Evolutionary conservation across 345 rosid species (phyloP).

Genomic region (Eutrema yunnanense): DNA sequence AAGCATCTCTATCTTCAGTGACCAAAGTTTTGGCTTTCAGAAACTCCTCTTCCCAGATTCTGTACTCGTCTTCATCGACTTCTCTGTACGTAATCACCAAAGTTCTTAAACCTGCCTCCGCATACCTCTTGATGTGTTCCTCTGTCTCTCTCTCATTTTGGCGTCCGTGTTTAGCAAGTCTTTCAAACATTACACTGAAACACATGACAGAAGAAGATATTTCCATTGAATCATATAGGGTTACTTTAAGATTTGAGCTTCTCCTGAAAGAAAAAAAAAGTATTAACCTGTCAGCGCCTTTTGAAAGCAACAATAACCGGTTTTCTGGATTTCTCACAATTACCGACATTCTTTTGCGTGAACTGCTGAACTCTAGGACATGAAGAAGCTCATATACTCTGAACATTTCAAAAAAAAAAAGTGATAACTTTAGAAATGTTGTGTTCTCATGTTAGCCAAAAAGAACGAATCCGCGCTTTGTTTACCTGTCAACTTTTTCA

Average conservation of each 20-base stretch:
- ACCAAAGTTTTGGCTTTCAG: conserved; percentile 48
- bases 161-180: conserved; percentile 52
- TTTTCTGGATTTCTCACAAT: conserved; percentile 57
- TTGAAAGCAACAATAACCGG: conserved; percentile 57
- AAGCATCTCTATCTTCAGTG: conserved; percentile 46
- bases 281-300: conserved; percentile 92
- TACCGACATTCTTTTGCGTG: conserved; percentile 92
- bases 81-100: conserved; percentile 72
- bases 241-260: background rate
- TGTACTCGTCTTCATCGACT: conserved; percentile 57
- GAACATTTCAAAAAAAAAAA: conserved; percentile 9
- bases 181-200: conserved; percentile 68
- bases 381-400: conserved; percentile 78
- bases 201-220: background rate
- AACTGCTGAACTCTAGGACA: conserved; percentile 75
- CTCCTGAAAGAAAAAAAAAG: background rate
- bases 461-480: background rate
- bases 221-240: background rate
- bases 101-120: conserved; percentile 75
- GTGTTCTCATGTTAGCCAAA: background rate
- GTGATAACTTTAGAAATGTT: background rate
- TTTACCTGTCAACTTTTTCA: conserved; percentile 43
- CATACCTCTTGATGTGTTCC: conserved; percentile 50
- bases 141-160: conserved; percentile 48
- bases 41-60: conserved; percentile 54